A percentile compares a stretch with the other conserved stretches of the same genome.
These are phyloP conservation scores for Globisporangium emineosum DNA, from an alignment of 352 stramenopile species.

Conservation along the genomic window DNA sequence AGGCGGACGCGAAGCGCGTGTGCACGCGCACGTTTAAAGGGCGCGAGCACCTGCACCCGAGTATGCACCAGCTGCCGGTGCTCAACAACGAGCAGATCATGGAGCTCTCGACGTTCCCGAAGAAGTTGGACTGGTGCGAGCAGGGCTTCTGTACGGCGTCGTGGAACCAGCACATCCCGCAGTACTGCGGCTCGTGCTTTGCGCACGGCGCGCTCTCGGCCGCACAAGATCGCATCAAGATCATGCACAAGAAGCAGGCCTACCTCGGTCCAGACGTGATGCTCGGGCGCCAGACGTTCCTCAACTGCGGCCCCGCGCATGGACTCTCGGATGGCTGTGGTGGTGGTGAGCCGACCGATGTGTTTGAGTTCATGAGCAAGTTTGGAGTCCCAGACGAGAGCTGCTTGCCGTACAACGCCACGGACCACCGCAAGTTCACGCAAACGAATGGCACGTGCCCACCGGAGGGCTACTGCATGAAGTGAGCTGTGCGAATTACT, in stretches of 20 bases:
- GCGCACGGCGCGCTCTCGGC: constrained; percentile 56
- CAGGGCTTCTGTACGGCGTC: constrained; percentile 51
- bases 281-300: constrained; percentile 56
- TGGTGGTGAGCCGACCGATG: constrained; percentile 51
- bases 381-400: constrained; percentile 55
- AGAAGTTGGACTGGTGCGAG: constrained; percentile 86
- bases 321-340: constrained; percentile 52
- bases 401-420: constrained; percentile 60
- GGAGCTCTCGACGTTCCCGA: constrained; percentile 41
- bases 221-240: constrained; percentile 68
- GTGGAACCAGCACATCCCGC: constrained; percentile 72
- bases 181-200: constrained; percentile 79
- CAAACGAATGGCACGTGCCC: constrained; percentile 52
- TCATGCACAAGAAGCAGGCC: constrained; percentile 38
- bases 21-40: constrained; percentile 45
- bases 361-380: constrained; percentile 64
- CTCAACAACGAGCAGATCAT: constrained; percentile 28
- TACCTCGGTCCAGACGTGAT: constrained; percentile 51
- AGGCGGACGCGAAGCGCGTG: constrained; percentile 31
- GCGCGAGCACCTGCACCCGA: constrained; percentile 42
- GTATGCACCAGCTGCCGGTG: constrained; percentile 27
- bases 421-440: constrained; percentile 52
- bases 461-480: constrained; percentile 64
- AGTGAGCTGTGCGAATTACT: too few species aligned
- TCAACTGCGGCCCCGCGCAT: constrained; percentile 57